Base-by-base conservation (phyloP, 805 yeast genomes). In the Cyberlindnera saturnus region DNA sequence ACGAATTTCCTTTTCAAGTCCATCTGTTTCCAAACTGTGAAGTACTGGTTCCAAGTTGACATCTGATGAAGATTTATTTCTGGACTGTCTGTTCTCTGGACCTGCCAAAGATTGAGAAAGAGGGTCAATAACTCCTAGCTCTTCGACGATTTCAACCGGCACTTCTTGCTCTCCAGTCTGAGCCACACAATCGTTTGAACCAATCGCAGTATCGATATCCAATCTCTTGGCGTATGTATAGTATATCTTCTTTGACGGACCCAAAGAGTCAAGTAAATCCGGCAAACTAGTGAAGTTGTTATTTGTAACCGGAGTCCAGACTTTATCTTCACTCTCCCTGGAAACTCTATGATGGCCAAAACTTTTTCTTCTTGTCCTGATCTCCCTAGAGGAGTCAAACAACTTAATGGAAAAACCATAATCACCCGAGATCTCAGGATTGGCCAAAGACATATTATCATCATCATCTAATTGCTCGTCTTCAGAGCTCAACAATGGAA, bases 371-470 rank as follows among this genome's bases (percentile, higher is more conserved):
- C 50, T 49, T 14, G 41, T 20, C 30, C 47, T 57, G 13, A 60
- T 29, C 32, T 52, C 56, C 31, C 44, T 52, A 16, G 56, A 49
- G 2, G 57, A 47, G 41, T 66, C 70, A 51, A 62, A 64, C 17
- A 66, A 32, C 49, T 71, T 75, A 26, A 78, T 63, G 6, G 64
- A 62, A 50, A 79, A 79, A 0, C 73, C 79, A 52, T 65, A 66
- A 38, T 71, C 69, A 4, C 74, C 78, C 17, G 75, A 66, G 6
- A 74, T 57, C 39, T 69, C 69, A 0, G 82, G 81, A 46, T 73
- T 70, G 1, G 82, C 80, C 19, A 74, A 50, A 0, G 82, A 76
- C 3, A 74, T 59, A 48, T 70, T 76, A 0, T 67, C 77, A 31
- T 60, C 68, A 17, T 57, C 62, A 26, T 62, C 67, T 6, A 56